Conservation (phyloP, 129 eudicot genomes). For the Apium graveolens region DNA sequence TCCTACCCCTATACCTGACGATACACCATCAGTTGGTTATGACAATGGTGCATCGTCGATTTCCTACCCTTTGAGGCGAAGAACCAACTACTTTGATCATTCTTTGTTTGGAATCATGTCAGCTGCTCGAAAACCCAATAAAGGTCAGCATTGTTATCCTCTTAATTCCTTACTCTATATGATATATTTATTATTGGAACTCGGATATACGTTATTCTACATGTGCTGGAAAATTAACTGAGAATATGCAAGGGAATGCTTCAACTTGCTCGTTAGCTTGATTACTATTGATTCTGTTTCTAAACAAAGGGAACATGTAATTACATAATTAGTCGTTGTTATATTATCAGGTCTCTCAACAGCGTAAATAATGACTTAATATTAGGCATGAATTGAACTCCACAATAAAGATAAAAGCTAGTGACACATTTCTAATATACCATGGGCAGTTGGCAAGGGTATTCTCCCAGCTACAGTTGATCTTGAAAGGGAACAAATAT, state of each 20-base stretch:
- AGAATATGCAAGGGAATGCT: background rate
- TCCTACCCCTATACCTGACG: background rate
- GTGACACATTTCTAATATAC: background rate
- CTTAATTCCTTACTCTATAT: background rate
- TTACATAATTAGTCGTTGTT: too few species aligned
- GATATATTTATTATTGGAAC: background rate
- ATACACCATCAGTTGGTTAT: background rate
- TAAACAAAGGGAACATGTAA: too few species aligned
- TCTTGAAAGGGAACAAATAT: slow-evolving; percentile 7
- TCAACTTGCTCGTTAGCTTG: too few species aligned
- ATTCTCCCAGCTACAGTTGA: slow-evolving; percentile 21
- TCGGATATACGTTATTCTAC: background rate
- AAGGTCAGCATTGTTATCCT: slow-evolving; percentile 27
- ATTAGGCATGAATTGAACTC: background rate
- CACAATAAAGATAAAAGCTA: background rate
- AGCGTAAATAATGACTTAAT: too few species aligned
- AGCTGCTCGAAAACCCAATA: slow-evolving; percentile 30
- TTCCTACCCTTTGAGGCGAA: slow-evolving; percentile 18
- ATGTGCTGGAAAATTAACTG: background rate
- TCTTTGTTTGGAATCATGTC: slow-evolving; percentile 68
- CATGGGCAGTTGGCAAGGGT: slow-evolving; percentile 34
- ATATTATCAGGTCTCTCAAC: background rate
- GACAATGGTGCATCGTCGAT: slow-evolving; percentile 13
- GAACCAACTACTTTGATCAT: slow-evolving; percentile 41
- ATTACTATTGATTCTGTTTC: too few species aligned